A percentile compares a stretch with the other conserved stretches of the same genome.
phyloP scores from a whole-genome alignment of 176 grass and related monocot genomes.

The Lolium rigidum region DNA sequence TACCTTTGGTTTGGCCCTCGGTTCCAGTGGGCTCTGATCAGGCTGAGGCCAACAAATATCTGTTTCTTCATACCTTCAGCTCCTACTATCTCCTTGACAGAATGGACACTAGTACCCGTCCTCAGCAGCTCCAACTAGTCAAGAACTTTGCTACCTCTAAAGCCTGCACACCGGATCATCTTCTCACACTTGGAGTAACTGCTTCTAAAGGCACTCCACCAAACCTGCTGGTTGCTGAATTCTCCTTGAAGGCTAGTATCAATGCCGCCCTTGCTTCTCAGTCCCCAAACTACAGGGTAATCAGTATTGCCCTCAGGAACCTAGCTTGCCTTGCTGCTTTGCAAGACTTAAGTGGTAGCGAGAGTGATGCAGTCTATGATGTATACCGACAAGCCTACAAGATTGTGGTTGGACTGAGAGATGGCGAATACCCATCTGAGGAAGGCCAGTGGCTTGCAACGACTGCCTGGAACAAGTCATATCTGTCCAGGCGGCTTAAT shows the following conservation, averaged over 20 bases:
- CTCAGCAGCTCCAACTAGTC: slow-evolving; percentile 74
- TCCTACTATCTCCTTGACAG: slow-evolving; percentile 75
- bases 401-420: slow-evolving; percentile 85
- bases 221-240: slow-evolving; percentile 73
- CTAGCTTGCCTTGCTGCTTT: slow-evolving; percentile 65
- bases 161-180: slow-evolving; percentile 61
- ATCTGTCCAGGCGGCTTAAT: slow-evolving; percentile 54
- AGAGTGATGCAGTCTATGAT: slow-evolving; percentile 68
- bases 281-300: slow-evolving; percentile 72
- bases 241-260: slow-evolving; percentile 70
- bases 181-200: slow-evolving; percentile 62
- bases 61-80: slow-evolving; percentile 68
- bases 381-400: slow-evolving; percentile 80
- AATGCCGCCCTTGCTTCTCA: slow-evolving; percentile 63
- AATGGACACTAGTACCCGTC: slow-evolving; percentile 40
- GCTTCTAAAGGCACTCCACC: slow-evolving; percentile 63
- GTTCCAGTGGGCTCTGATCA: slow-evolving; percentile 49
- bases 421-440: slow-evolving; percentile 78
- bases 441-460: slow-evolving; percentile 85
- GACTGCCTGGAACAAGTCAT: slow-evolving; percentile 86
- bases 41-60: slow-evolving; percentile 42
- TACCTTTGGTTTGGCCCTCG: slow-evolving; percentile 57
- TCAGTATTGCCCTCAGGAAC: slow-evolving; percentile 69
- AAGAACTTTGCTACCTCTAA: slow-evolving; percentile 81
- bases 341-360: slow-evolving; percentile 57